Base-by-base conservation (phyloP, 1,139 yeast species). In the Diutina rugosa region DNA sequence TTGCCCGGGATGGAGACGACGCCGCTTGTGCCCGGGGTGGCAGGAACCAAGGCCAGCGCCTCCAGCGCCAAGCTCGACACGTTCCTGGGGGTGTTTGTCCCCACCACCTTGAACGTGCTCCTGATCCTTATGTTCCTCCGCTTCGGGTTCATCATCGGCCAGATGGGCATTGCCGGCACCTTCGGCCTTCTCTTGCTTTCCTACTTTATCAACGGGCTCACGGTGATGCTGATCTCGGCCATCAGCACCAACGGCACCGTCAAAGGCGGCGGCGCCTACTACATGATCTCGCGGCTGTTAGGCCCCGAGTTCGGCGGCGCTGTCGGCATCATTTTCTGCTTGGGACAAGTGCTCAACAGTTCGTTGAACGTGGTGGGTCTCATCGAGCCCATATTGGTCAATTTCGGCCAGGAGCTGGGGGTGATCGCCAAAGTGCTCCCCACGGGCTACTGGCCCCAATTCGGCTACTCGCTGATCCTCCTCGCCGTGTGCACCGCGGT, bases 241-340 rank as follows among this genome's bases (percentile, higher is more conserved):
- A 87, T 87, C 58, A 85, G 90, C 2, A 87, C 95, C 3, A 87
- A 87, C 65, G 95, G 95, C 32, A 85, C 89, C 0, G 93, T 87
- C 12, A 78, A 85, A 64, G 93, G 93, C 30, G 95, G 95, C 16
- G 95, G 95, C 38, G 91, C 93, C 0, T 87, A 87, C 65, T 86
- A 85, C 62, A 87, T 87, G 91, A 84, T 87, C 53, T 84, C 90
- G 16, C 71, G 95, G 63, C 83, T 90, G 48, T 70, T 87, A 60
- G 95, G 95, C 0, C 91, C 90, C 2, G 95, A 87, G 64, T 87
- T 87, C 67, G 95, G 95, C 44, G 93, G 93, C 3, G 85, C 93
- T 2, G 86, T 87, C 59, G 95, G 95, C 0, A 73, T 87, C 45
- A 86, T 87, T 32, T 86, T 87, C 65, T 87, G 82, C 63, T 74